Conservation (phyloP, 2,329 filamentous ascomycete genomes). For the Aspergillus glaucus region DNA sequence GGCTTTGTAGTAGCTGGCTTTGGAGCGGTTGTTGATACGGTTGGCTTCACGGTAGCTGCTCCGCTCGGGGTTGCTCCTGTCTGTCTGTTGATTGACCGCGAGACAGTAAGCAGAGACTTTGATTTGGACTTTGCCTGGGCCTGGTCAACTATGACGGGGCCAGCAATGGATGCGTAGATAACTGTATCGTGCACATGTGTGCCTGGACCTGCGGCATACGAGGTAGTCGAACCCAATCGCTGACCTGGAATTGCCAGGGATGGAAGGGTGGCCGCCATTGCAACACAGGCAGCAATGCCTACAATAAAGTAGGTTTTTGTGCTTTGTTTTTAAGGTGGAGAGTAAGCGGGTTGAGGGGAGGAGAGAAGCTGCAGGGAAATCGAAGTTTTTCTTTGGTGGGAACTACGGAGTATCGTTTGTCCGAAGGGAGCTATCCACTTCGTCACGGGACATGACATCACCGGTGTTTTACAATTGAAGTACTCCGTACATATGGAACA, state of each 20-base stretch:
- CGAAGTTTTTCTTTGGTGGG: conserved; percentile 6
- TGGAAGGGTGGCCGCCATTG: conserved; percentile 31
- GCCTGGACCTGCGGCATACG: conserved; percentile 69
- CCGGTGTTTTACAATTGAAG: background rate
- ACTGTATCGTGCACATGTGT: conserved; percentile 72
- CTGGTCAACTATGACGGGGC: conserved; percentile 55
- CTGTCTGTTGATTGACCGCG: conserved; percentile 8
- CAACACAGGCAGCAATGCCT: background rate
- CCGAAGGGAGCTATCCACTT: conserved; percentile 1
- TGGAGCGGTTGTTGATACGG: background rate
- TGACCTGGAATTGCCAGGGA: conserved; percentile 72
- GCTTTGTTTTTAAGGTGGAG: background rate
- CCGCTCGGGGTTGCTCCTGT: too few relatives aligned
- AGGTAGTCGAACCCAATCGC: conserved; percentile 60
- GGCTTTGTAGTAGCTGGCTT: conserved; percentile 8
- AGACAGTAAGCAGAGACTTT: conserved; percentile 37
- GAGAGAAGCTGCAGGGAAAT: conserved; percentile 1
- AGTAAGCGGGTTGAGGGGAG: conserved; percentile 5
- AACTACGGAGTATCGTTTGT: conserved; percentile 7
- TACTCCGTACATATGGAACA: too few relatives aligned
- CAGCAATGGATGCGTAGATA: conserved; percentile 77
- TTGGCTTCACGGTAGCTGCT: background rate
- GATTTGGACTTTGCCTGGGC: conserved; percentile 27
- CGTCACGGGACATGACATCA: background rate
- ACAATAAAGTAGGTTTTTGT: conserved; percentile 1